These are phyloP conservation scores for Allantophomopsis lycopodina DNA, from an alignment of 2,329 filamentous ascomycete species.

Conservation along the genomic window DNA sequence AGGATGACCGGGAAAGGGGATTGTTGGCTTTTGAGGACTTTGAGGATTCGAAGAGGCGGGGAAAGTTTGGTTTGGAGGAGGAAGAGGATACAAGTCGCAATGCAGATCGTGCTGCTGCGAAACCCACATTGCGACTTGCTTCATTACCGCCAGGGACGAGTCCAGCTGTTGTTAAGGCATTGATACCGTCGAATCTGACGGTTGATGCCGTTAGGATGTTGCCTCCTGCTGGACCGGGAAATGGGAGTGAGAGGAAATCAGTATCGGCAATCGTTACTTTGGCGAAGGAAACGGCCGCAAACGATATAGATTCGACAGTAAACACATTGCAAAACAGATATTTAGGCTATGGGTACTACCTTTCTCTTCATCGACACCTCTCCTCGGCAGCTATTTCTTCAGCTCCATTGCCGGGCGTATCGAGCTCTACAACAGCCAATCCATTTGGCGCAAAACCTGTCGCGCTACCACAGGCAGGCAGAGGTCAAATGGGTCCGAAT, in stretches of 20 bases:
- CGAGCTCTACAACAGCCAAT: conserved; percentile 32
- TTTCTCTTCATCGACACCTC: conserved; percentile 69
- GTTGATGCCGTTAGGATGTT: conserved; percentile 66
- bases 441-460: conserved; percentile 69
- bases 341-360: conserved; percentile 70
- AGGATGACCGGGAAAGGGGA: conserved; percentile 15
- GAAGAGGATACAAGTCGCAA: conserved; percentile 24
- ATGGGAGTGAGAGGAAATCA: conserved; percentile 51
- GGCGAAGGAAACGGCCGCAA: conserved; percentile 65
- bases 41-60: conserved; percentile 9
- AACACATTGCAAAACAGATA: conserved; percentile 72
- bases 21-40: conserved; percentile 19
- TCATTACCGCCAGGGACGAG: conserved; percentile 48
- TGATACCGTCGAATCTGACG: conserved; percentile 43
- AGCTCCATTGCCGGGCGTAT: conserved; percentile 16
- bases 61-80: conserved; percentile 20
- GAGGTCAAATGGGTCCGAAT: conserved; percentile 32
- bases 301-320: conserved; percentile 71
- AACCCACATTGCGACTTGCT: conserved; percentile 47
- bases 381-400: conserved; percentile 60
- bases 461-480: conserved; percentile 22
- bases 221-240: conserved; percentile 33
- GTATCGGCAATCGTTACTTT: conserved; percentile 70
- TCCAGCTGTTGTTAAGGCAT: conserved; percentile 41
- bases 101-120: conserved; percentile 44